Conservation (phyloP, 73 alveolate species). For the Uronychia setigera region DNA sequence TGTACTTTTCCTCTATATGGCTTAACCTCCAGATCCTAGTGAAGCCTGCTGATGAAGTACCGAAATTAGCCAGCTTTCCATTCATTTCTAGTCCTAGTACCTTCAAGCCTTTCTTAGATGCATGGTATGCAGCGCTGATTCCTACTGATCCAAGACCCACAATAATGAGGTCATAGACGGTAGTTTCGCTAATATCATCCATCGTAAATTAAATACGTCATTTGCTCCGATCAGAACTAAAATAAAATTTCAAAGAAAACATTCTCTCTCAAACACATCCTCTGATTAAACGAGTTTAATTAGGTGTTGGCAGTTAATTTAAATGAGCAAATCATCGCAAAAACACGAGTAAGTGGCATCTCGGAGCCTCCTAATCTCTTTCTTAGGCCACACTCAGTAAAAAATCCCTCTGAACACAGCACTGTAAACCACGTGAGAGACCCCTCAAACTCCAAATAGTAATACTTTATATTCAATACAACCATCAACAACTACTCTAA, state of each 20-base stretch:
- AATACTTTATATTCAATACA: neutral
- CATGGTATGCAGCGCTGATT: conserved; percentile 44
- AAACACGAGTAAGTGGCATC: too few species aligned
- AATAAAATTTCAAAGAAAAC: too few species aligned
- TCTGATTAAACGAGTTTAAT: too few species aligned
- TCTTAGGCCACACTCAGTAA: neutral
- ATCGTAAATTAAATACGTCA: too few species aligned
- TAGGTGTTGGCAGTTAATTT: too few species aligned
- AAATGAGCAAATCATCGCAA: too few species aligned
- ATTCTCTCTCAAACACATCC: too few species aligned
- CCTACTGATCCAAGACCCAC: conserved; percentile 69
- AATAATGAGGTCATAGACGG: conserved; percentile 48
- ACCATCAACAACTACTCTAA: neutral
- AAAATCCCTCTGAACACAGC: too few species aligned
- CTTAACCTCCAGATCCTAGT: conserved; percentile 29
- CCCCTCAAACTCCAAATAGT: neutral
- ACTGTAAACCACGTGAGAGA: neutral
- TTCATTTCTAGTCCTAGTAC: conserved; percentile 57
- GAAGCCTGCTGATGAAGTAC: conserved; percentile 42
- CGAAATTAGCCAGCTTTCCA: conserved; percentile 41
- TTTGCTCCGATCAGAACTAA: too few species aligned
- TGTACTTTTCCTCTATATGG: conserved; percentile 21
- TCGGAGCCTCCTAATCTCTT: neutral
- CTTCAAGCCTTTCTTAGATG: conserved; percentile 51
- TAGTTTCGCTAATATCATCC: conserved; percentile 2